Base-by-base conservation (phyloP, 2,329 filamentous ascomycete species). In the Aureobasidium leucospermi region DNA sequence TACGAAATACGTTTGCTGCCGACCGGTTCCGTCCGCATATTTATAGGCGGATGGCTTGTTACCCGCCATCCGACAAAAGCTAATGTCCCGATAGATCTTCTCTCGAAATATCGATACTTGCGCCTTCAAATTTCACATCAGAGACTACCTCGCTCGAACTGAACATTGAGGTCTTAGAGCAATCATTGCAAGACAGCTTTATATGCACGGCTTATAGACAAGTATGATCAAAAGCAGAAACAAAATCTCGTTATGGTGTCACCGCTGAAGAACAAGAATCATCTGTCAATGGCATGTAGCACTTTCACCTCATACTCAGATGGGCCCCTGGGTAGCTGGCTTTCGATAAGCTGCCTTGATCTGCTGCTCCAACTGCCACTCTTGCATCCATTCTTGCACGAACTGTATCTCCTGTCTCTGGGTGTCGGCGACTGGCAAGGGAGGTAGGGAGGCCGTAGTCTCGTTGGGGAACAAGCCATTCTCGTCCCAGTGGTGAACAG, bases 401-500 rank as follows among this genome's bases (percentile, higher is more conserved):
- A 88, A 87, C 41, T 76, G 73, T 10, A 83, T 74, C 64, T 87
- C 78, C 63, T 80, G 71, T 43, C 73, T 69, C 68, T 91, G 87
- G 0, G 81, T 78, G 13, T 84, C 76, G 3, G 74, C 76, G 6
- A 90, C 79, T 2, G 83, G 74, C 1, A 72, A 67, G 0, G 86
- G 86, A 1, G 86, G 86, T 34, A 89, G 67, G 0, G 73, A 72
- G 1, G 77, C 64, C 6, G 77, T 81, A 0, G 85, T 86, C 69
- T 88, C 78, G 60, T 86, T 85, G 1, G 76, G 71, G 52, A 85
- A 83, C n/a, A 88, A 66, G 0, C 85, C 85, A 63, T 87, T 86
- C 74, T 87, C 85, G 65, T 89, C 87, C 86, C 88, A 94, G 69
- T 93, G 89, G 71, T 95, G 90, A 19, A 92, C 88, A 0, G 83